Conservation (phyloP, 768 basidiomycete genomes). For the Tremella fuciformis region DNA sequence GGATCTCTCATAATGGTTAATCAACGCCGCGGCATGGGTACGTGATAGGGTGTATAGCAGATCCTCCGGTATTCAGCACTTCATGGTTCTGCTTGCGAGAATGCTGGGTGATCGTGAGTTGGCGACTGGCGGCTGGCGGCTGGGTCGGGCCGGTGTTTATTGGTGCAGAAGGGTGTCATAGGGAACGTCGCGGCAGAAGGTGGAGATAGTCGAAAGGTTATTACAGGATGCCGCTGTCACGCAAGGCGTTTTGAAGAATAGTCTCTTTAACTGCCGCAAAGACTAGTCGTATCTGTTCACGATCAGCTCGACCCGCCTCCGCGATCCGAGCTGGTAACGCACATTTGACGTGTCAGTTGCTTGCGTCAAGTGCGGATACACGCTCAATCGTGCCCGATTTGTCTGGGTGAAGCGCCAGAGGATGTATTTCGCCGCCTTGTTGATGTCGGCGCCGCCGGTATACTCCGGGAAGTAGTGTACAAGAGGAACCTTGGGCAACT, state of each 20-base stretch:
- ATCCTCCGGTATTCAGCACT: not conserved
- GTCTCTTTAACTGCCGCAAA: slow-evolving; percentile 90
- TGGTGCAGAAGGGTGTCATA: too few relatives aligned
- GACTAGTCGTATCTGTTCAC: slow-evolving; percentile 60
- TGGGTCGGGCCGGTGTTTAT: too few relatives aligned
- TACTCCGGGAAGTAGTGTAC: slow-evolving; percentile 75
- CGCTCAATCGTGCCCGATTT: slow-evolving; percentile 58
- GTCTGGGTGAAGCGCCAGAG: slow-evolving; percentile 93
- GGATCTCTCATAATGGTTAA: too few relatives aligned
- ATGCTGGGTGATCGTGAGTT: not conserved
- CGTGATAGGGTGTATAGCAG: too few relatives aligned
- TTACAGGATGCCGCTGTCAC: slow-evolving; percentile 77
- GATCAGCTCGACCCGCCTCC: not conserved
- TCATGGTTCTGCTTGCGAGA: not conserved
- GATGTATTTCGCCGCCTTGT: slow-evolving; percentile 91
- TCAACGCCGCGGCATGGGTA: too few relatives aligned
- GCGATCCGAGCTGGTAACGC: slow-evolving; percentile 25
- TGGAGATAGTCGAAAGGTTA: not conserved
- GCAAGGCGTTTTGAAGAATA: slow-evolving; percentile 82
- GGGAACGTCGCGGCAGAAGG: not conserved
- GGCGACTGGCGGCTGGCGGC: not conserved
- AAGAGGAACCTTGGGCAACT: slow-evolving; percentile 61
- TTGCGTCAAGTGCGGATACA: slow-evolving; percentile 88
- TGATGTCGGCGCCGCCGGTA: slow-evolving; percentile 75
- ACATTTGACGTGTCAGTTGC: slow-evolving; percentile 87